Evolutionary conservation across 495 filamentous ascomycete genomes (phyloP).

Genomic region (Hypomontagnella monticulosa): DNA sequence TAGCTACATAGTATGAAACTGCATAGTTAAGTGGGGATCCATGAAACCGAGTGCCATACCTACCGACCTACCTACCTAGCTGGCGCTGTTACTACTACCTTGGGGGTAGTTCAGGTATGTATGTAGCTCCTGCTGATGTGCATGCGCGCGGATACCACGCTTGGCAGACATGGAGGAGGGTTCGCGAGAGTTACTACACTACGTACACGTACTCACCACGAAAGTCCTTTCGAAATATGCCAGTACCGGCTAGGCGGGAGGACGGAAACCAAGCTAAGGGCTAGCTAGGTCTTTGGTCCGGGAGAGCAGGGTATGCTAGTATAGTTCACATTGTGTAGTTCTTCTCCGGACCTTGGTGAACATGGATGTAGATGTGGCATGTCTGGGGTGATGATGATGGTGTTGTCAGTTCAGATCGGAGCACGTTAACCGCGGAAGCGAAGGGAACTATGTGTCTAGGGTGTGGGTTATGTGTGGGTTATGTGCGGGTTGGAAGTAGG

Average conservation of each 20-base stretch:
- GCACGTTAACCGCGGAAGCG: constrained; percentile 41
- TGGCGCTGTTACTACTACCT: constrained; percentile 31
- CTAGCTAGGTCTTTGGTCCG: constrained; percentile 12
- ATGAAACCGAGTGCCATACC: constrained; percentile 45
- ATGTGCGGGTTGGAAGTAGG: constrained; percentile 8
- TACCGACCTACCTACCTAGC: constrained; percentile 16
- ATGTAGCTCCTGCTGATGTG: constrained; percentile 42
- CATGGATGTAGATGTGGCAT: constrained; percentile 23
- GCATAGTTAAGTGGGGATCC: constrained; percentile 37
- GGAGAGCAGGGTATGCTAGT: constrained; percentile 27
- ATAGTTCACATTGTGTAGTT: constrained; percentile 21
- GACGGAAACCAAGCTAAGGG: constrained; percentile 5
- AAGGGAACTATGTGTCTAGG: constrained; percentile 23
- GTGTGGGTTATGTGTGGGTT: constrained; percentile 10
- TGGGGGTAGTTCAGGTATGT: constrained; percentile 25
- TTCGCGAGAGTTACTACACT: constrained; percentile 8
- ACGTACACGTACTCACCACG: constrained; percentile 29
- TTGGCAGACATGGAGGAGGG: constrained; percentile 11
- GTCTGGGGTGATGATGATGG: constrained; percentile 16
- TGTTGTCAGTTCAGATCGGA: constrained; percentile 42
- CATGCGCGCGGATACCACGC: constrained; percentile 44
- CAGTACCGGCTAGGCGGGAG: constrained; percentile 35
- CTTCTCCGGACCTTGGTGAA: constrained; percentile 15
- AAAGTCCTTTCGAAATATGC: constrained; percentile 23
- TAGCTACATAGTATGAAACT: constrained; percentile 39